Evolutionary conservation across 352 stramenopile species (phyloP).

Genomic region (Globisporangium megalacanthum): DNA sequence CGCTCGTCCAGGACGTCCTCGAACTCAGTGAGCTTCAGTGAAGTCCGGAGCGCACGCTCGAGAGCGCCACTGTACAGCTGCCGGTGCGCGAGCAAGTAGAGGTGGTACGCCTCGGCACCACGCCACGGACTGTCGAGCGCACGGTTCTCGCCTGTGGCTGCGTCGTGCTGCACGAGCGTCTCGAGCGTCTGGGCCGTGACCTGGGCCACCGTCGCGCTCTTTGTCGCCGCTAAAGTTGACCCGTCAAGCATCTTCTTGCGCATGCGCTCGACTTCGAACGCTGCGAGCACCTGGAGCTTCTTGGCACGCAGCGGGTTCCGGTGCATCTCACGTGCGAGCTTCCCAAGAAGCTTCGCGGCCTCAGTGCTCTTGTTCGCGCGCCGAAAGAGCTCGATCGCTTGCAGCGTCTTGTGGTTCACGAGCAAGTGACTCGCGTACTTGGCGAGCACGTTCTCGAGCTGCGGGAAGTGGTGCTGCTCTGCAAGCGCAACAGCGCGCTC

Average conservation of each 20-base stretch:
- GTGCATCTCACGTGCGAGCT: slow-evolving; percentile 77
- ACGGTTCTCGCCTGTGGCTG: slow-evolving; percentile 72
- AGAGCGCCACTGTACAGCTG: slow-evolving; percentile 88
- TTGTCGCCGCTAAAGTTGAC: slow-evolving; percentile 45
- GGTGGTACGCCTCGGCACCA: slow-evolving; percentile 91
- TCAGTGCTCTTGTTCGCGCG: slow-evolving; percentile 91
- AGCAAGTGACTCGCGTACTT: slow-evolving; percentile 88
- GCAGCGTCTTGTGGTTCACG: slow-evolving; percentile 79
- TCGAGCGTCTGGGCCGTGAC: slow-evolving; percentile 89
- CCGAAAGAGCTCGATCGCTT: slow-evolving; percentile 91
- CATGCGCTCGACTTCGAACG: slow-evolving; percentile 91
- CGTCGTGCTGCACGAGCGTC: slow-evolving; percentile 87
- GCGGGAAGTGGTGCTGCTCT: slow-evolving; percentile 89
- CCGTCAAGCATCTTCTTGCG: slow-evolving; percentile 87
- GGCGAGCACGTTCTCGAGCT: slow-evolving; percentile 91
- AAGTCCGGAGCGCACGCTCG: slow-evolving; percentile 79
- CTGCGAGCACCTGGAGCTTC: slow-evolving; percentile 92
- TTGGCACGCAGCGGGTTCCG: slow-evolving; percentile 88
- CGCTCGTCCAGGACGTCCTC: slow-evolving; percentile 90
- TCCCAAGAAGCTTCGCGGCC: slow-evolving; percentile 86
- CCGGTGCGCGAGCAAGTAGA: slow-evolving; percentile 90
- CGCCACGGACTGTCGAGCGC: slow-evolving; percentile 92
- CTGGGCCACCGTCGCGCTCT: slow-evolving; percentile 65
- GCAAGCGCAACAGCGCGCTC: slow-evolving; percentile 86
- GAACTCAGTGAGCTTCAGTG: slow-evolving; percentile 84